These are phyloP conservation scores for Fusarium globosum DNA, from an alignment of 2,329 filamentous ascomycete genomes.

Conservation along the genomic window DNA sequence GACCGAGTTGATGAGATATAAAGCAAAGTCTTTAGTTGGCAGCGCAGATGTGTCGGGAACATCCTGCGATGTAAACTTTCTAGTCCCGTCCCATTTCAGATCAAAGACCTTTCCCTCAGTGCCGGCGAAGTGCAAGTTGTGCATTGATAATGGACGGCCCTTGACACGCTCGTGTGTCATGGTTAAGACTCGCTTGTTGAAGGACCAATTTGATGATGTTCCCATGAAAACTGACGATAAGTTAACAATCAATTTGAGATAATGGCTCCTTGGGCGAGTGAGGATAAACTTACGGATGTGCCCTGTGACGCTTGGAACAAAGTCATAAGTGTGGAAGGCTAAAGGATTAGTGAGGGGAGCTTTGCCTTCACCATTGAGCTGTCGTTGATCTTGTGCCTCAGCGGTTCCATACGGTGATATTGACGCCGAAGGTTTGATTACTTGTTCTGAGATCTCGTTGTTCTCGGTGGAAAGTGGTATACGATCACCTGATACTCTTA, in stretches of 20 bases:
- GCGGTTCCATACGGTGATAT: not conserved
- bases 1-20: conserved; percentile 37
- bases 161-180: conserved; percentile 35
- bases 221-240: conserved; percentile 28
- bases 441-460: not conserved
- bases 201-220: conserved; percentile 37
- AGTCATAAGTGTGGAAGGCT: conserved; percentile 37
- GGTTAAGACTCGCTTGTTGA: conserved; percentile 35
- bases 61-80: not conserved
- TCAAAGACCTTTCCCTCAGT: conserved; percentile 34
- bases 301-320: conserved; percentile 26
- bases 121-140: conserved; percentile 24
- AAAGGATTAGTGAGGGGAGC: conserved; percentile 33
- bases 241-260: not conserved
- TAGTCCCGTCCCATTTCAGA: conserved; percentile 25
- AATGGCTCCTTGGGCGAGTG: not conserved
- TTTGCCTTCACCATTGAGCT: conserved; percentile 4
- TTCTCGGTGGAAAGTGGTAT: not conserved
- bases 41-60: conserved; percentile 7
- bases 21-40: conserved; percentile 32
- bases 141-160: conserved; percentile 21
- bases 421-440: conserved; percentile 1
- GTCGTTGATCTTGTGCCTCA: not conserved
- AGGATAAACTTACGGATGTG: conserved; percentile 5
- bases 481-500: not conserved